A percentile compares a stretch with the other conserved stretches of the same genome.
These are phyloP conservation scores for Aureobasidium sp. DNA, from an alignment of 2,329 filamentous ascomycete genomes.

Conservation along the genomic window DNA sequence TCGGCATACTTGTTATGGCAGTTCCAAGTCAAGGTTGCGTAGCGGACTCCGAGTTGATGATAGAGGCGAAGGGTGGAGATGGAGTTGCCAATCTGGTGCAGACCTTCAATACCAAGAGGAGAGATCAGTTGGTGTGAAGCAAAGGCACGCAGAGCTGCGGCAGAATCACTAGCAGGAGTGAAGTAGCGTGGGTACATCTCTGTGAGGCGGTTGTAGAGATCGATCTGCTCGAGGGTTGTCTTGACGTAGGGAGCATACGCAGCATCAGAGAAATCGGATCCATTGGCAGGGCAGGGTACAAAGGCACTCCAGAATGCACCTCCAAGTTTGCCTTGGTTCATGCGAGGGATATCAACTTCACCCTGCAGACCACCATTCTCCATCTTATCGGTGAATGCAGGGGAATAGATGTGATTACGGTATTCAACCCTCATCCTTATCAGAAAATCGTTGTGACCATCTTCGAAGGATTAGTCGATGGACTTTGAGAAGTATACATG, in stretches of 20 bases:
- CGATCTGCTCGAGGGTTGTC: conserved; percentile 67
- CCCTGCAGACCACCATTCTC: conserved; percentile 58
- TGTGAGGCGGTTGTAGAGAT: conserved; percentile 60
- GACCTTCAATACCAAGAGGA: conserved; percentile 73
- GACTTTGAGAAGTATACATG: background rate
- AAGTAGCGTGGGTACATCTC: conserved; percentile 61
- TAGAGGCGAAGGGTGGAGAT: conserved; percentile 68
- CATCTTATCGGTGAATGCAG: conserved; percentile 68
- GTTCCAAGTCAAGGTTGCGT: conserved; percentile 85
- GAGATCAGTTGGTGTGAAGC: conserved; percentile 55
- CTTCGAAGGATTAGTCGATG: conserved; percentile 38
- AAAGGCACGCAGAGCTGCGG: conserved; percentile 53
- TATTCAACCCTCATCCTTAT: conserved; percentile 61
- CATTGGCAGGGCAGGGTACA: conserved; percentile 66
- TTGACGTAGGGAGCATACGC: conserved; percentile 62
- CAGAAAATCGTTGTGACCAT: conserved; percentile 85
- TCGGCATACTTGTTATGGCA: conserved; percentile 89
- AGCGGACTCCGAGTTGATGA: conserved; percentile 72
- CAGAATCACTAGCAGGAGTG: conserved; percentile 55
- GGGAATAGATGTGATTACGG: conserved; percentile 69
- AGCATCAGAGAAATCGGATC: conserved; percentile 64
- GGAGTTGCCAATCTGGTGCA: conserved; percentile 90
- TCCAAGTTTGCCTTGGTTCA: conserved; percentile 64
- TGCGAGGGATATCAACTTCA: conserved; percentile 74
- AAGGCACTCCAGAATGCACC: conserved; percentile 94